Evolutionary conservation across 2,329 filamentous ascomycete genomes (phyloP).

Genomic region (Hypoxylon sp.): DNA sequence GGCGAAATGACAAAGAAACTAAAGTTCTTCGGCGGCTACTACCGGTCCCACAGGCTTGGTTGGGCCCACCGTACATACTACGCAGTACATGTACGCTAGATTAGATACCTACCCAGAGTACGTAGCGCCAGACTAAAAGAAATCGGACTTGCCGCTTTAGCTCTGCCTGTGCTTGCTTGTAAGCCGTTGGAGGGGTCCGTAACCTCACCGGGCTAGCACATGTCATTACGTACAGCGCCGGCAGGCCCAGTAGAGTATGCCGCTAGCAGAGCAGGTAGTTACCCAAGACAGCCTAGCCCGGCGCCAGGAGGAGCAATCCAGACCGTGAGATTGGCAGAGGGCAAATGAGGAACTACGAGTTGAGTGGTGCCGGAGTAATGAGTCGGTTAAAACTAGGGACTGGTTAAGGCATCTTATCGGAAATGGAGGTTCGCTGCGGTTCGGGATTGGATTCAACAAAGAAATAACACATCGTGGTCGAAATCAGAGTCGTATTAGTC

Average conservation of each 20-base stretch:
- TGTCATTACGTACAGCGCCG: conserved; percentile 35
- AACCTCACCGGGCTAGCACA: conserved; percentile 33
- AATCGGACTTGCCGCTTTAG: conserved; percentile 34
- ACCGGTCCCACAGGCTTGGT: conserved; percentile 34
- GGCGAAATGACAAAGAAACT: background rate
- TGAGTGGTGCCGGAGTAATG: conserved; percentile 17
- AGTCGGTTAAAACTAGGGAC: conserved; percentile 27
- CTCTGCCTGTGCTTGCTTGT: conserved; percentile 9
- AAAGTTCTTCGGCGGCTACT: conserved; percentile 30
- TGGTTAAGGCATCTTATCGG: conserved; percentile 23
- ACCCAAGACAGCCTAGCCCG: conserved; percentile 2
- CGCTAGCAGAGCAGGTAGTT: conserved; percentile 25
- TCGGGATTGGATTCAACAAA: conserved; percentile 10
- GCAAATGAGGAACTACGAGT: background rate
- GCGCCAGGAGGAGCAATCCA: conserved; percentile 25
- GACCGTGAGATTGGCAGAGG: conserved; percentile 17
- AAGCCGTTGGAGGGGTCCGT: background rate
- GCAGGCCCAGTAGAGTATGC: conserved; percentile 26
- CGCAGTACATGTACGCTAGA: conserved; percentile 4
- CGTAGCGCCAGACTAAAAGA: conserved; percentile 8
- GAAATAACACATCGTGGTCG: conserved; percentile 13
- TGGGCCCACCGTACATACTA: conserved; percentile 2
- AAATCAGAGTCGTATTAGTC: conserved; percentile 32
- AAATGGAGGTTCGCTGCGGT: conserved; percentile 17
- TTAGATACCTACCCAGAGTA: too few species aligned